phyloP scores from a whole-genome alignment of 306 rosid genomes.

The Acacia acuminata region DNA sequence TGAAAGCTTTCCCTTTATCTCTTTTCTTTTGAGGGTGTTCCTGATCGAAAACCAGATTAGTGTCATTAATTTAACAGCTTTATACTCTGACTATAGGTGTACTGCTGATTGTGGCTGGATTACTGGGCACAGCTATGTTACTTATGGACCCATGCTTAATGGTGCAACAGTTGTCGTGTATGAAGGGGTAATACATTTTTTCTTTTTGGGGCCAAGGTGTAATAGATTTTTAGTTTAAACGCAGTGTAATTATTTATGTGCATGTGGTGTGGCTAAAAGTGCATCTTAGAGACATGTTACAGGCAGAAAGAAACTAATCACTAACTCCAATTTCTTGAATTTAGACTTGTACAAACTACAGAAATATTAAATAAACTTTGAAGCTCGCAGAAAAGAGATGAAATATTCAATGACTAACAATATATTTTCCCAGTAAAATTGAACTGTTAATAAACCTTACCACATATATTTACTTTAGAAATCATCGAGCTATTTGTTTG shows the following conservation, averaged over 20 bases:
- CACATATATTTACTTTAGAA: conserved; percentile 3
- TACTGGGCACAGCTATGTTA: conserved; percentile 98
- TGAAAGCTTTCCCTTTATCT: conserved; percentile 25
- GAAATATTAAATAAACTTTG: not conserved
- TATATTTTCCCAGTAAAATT: conserved; percentile 3
- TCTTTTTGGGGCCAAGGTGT: conserved; percentile 62
- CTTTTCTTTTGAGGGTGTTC: conserved; percentile 22
- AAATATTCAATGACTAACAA: conserved; percentile 15
- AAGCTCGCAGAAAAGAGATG: not conserved
- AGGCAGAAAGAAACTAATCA: conserved; percentile 16
- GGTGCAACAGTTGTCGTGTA: conserved; percentile 71
- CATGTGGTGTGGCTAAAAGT: conserved; percentile 15
- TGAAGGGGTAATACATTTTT: conserved; percentile 80
- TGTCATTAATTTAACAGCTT: conserved; percentile 19
- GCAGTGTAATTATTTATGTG: conserved; percentile 24
- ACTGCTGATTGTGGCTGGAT: conserved; percentile 99
- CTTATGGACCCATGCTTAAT: conserved; percentile 95
- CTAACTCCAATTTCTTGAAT: conserved; percentile 13
- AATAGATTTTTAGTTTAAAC: conserved; percentile 30
- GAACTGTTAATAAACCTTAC: not conserved
- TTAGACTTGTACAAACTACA: conserved; percentile 6
- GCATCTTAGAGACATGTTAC: conserved; percentile 21
- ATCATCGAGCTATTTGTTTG: conserved; percentile 22
- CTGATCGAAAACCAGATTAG: conserved; percentile 23
- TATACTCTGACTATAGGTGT: conserved; percentile 63